These are phyloP conservation scores for Suhomyces vadensis DNA, from an alignment of 805 yeast species.

Conservation along the genomic window DNA sequence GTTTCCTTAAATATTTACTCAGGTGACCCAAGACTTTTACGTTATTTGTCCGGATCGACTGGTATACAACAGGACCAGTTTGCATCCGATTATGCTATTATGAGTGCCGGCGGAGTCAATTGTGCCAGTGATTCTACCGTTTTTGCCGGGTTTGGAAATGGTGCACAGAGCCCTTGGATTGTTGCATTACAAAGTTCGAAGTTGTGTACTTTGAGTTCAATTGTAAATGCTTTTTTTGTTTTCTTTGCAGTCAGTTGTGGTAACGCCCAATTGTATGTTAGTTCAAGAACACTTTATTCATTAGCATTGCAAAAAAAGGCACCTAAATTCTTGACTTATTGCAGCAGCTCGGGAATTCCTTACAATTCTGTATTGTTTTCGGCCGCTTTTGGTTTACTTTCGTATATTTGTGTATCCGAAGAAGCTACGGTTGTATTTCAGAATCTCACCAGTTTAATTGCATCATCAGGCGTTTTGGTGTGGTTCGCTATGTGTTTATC, in stretches of 20 bases:
- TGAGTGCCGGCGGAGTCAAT: conserved; percentile 37
- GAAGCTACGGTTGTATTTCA: conserved; percentile 64
- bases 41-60: conserved; percentile 48
- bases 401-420: conserved; percentile 59
- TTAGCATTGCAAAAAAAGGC: conserved; percentile 53
- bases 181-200: conserved; percentile 44
- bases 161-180: conserved; percentile 48
- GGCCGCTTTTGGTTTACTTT: conserved; percentile 57
- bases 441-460: conserved; percentile 63
- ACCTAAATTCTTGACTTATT: conserved; percentile 58
- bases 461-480: conserved; percentile 74
- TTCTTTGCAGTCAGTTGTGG: conserved; percentile 51
- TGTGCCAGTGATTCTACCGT: conserved; percentile 26
- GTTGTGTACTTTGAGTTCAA: conserved; percentile 37
- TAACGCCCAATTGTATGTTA: conserved; percentile 45
- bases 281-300: conserved; percentile 44
- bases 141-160: conserved; percentile 39
- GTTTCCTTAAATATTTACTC: conserved; percentile 73
- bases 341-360: conserved; percentile 71
- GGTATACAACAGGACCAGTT: conserved; percentile 25
- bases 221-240: conserved; percentile 44
- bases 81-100: conserved; percentile 28
- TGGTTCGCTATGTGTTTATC: conserved; percentile 77
- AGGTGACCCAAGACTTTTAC: conserved; percentile 71
- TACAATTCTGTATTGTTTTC: conserved; percentile 67